A percentile compares a stretch with the other conserved stretches of the same genome.
Evolutionary conservation across 148 eudicot species (phyloP).

Genomic region (Heliosperma pusillum): DNA sequence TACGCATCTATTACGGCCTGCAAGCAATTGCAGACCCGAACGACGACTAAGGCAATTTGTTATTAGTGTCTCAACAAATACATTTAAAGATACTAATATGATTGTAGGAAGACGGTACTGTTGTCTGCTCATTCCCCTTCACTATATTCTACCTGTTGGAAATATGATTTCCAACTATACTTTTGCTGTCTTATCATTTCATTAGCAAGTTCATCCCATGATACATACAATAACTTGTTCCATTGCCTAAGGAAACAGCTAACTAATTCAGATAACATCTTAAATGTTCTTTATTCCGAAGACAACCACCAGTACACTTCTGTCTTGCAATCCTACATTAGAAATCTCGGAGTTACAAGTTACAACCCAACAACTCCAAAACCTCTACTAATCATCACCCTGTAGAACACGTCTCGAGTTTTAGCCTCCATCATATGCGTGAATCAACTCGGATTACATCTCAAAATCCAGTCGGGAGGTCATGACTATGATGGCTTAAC

Average conservation of each 20-base stretch:
- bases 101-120: no score
- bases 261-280: not conserved
- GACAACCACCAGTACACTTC: constrained; percentile 12
- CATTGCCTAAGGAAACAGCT: not conserved
- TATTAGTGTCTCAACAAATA: no score
- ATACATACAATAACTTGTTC: constrained; percentile 5
- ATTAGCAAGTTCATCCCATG: not conserved
- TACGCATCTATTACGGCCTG: no score
- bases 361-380: constrained; percentile 13
- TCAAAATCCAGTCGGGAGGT: constrained; percentile 11
- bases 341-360: constrained; percentile 23
- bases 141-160: no score
- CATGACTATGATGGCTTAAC: constrained; percentile 25
- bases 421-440: not conserved
- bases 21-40: no score
- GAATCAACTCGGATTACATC: not conserved
- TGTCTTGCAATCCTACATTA: constrained; percentile 20
- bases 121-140: no score
- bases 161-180: not conserved
- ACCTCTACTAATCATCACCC: not conserved
- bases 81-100: no score
- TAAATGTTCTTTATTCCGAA: not conserved
- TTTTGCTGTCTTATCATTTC: not conserved
- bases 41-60: no score
- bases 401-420: not conserved